Base-by-base conservation (phyloP, 495 filamentous ascomycete genomes). In the Aspergillus mulundensis region DNA sequence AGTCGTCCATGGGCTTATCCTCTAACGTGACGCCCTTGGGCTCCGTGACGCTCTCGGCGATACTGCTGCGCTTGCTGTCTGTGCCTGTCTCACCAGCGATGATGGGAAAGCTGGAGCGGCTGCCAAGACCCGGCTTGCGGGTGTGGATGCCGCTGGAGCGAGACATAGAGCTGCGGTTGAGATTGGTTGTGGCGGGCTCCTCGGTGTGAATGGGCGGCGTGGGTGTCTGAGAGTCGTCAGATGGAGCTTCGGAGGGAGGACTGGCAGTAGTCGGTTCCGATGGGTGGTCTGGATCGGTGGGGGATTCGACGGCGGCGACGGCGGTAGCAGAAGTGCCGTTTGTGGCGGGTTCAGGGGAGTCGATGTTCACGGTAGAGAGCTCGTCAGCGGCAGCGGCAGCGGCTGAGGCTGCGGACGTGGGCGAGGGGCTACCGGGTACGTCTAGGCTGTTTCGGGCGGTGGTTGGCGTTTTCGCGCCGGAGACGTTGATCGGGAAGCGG, bases 1-100 rank as follows among this genome's bases (percentile, higher is more conserved):
- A 56, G 71, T 94, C 87, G 69, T 92, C 87, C 89, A 93, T 91
- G 14, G 90, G 87, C 70, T 81, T 84, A 66, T 96, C 91, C 54
- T 84, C 85, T 70, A 96, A 78, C 53, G 85, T 87, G 23, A 95
- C 88, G 20, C 91, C 88, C 56, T 78, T 71, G 7, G 70, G 80
- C 64, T 80, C 71, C 5, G 32, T 36, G 12, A 15, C 32, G 65
- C 74, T 67, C 53, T 77, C 67, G 50, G 63, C 66, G 19, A 75
- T 46, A 54, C 75, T 79, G 60, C 69, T 78, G 45, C 77, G 73
- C 59, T 71, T 77, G 58, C 82, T 71, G 50, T 71, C 63, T 23
- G 75, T 56, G 41, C 73, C 66, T 46, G 62, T 57, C 51, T 72
- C 61, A 46, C 64, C 61, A 53, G 63, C 54, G 39, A 60, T 53